These are phyloP conservation scores for Schizochytrium sp. DNA, from an alignment of 108 stramenopile genomes.

Conservation along the genomic window DNA sequence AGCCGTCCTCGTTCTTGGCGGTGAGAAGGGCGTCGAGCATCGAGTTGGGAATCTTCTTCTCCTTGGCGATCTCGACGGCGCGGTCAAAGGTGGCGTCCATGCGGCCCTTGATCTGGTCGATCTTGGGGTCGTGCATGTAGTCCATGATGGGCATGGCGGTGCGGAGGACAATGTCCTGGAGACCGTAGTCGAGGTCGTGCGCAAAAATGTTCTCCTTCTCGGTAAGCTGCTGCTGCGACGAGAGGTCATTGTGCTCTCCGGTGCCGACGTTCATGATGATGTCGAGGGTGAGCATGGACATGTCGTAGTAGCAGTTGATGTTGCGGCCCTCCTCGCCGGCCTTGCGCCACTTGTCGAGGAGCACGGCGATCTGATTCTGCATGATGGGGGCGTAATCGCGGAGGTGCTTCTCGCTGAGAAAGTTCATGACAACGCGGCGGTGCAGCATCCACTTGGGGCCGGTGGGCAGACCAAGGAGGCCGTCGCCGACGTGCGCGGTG, in stretches of 20 bases:
- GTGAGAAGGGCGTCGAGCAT: background rate
- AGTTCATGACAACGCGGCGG: background rate
- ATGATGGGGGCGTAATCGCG: background rate
- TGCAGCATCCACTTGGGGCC: background rate
- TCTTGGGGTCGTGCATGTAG: background rate
- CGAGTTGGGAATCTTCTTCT: background rate
- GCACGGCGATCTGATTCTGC: background rate
- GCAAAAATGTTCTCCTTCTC: background rate
- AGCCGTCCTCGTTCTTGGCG: background rate
- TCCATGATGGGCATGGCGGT: background rate
- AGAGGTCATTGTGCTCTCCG: background rate
- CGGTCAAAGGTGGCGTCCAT: background rate
- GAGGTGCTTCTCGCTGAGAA: constrained; percentile 14
- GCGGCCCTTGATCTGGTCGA: background rate
- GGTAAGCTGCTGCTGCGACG: background rate
- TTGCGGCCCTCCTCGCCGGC: background rate
- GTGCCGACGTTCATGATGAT: constrained; percentile 11
- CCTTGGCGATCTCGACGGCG: background rate
- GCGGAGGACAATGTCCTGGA: background rate
- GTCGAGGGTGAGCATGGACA: constrained; percentile 5
- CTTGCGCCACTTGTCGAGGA: background rate
- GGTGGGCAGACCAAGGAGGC: background rate
- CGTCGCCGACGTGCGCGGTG: background rate
- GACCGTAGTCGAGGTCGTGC: background rate
- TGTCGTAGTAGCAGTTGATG: constrained; percentile 13